Base-by-base conservation (phyloP, 495 filamentous ascomycete genomes). In the Aspergillus leporis region DNA sequence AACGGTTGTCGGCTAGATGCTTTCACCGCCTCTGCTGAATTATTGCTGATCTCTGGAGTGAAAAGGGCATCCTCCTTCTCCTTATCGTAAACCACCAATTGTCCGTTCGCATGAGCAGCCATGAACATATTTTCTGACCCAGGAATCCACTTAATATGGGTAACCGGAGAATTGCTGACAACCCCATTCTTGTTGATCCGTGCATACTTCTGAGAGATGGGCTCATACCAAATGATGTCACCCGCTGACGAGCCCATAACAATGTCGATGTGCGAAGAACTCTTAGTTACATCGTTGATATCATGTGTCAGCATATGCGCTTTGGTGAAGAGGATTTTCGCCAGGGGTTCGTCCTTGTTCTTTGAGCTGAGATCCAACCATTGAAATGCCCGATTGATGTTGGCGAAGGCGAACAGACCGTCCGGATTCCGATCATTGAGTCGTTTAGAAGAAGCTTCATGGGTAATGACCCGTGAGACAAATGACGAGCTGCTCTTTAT, bases 221-320 rank as follows among this genome's bases (percentile, higher is more conserved):
- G 93, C 74, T 98, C 94, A 77, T 93, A 98, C 95, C 95, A 98
- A 49, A 98, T 93, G 50, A 98, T 94, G 67, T 98, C 94, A 23
- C 91, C 92, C 0, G 91, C 93, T 3, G 92, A 96, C 58, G 96
- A 97, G 6, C 94, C 94, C 86, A 98, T 91, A 57, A 96, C 86
- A 23, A 98, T 79, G 67, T 98, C 94, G 53, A 98, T 78, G 69
- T 97, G 93, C 18, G 78, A 84, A 10, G 82, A 56, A 45, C 83
- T 87, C 70, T 92, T 96, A 28, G 94, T 97, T 51, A 89, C 55
- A 45, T 83, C 76, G 67, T 98, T 98, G 23, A 96, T 84, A 74
- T 98, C 94, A 68, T 98, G 94, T 67, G 93, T 97, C 46, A 98
- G 79, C 65, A 93, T 90, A 66, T 98, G 92, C 1, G 93, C 92